A percentile compares a stretch with the other conserved stretches of the same genome.
These are phyloP conservation scores for Metarhizium guizhouense DNA, from an alignment of 2,329 filamentous ascomycete genomes.

Conservation along the genomic window DNA sequence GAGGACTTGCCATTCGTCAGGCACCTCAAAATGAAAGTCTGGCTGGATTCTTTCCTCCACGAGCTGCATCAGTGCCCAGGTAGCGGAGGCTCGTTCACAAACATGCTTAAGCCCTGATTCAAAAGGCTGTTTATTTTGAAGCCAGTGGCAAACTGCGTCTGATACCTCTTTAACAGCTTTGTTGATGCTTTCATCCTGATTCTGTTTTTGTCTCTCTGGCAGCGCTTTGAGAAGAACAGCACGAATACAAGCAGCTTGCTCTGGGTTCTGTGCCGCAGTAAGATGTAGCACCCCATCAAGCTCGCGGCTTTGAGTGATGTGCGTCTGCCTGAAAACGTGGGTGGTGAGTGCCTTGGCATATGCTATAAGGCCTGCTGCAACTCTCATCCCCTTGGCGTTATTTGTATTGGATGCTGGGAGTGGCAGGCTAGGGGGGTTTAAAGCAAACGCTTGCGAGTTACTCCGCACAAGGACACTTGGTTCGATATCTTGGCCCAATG, in stretches of 20 bases:
- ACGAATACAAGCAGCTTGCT: background rate
- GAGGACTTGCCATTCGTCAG: background rate
- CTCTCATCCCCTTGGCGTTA: background rate
- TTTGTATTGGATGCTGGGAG: background rate
- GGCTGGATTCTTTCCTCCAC: background rate
- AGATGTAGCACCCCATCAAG: background rate
- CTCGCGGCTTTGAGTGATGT: background rate
- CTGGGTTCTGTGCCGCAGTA: background rate
- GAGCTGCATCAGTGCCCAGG: background rate
- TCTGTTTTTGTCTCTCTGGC: background rate
- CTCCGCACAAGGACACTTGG: background rate
- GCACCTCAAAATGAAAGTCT: background rate
- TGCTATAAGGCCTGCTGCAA: background rate
- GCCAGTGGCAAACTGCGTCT: background rate
- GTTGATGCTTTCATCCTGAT: background rate
- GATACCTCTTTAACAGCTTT: background rate
- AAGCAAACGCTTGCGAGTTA: background rate
- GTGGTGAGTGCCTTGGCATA: background rate
- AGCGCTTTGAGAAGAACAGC: background rate
- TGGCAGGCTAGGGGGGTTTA: background rate
- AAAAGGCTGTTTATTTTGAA: background rate
- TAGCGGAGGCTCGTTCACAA: background rate
- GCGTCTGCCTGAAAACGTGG: background rate
- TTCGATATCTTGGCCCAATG: background rate
- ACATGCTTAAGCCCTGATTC: background rate